A percentile compares a stretch with the other conserved stretches of the same genome.
Conservation (phyloP, 345 rosid species). For the Populus nigra region DNA sequence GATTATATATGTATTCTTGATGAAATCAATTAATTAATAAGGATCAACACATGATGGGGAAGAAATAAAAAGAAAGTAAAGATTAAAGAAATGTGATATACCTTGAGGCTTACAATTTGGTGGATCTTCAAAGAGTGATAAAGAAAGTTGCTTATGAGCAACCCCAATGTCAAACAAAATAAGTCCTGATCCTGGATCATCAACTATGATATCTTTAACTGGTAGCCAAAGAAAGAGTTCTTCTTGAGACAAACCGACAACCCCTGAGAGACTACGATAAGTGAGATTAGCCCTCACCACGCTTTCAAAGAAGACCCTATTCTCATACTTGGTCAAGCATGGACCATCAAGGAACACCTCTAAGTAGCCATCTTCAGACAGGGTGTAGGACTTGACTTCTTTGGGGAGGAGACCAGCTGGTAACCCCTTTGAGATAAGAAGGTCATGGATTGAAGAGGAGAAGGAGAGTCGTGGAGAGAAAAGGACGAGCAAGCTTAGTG, state of each 20-base stretch:
- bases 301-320: slow-evolving; percentile 57
- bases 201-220: slow-evolving; percentile 72
- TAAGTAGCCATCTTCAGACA: slow-evolving; percentile 57
- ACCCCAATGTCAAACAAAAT: slow-evolving; percentile 86
- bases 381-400: slow-evolving; percentile 64
- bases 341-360: slow-evolving; percentile 79
- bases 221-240: slow-evolving; percentile 91
- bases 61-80: neutral
- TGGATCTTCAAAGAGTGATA: slow-evolving; percentile 84
- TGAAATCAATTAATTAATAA: neutral
- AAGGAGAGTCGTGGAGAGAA: neutral
- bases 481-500: slow-evolving; percentile 7
- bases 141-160: slow-evolving; percentile 76
- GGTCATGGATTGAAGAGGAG: slow-evolving; percentile 57
- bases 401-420: slow-evolving; percentile 81
- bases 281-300: slow-evolving; percentile 79
- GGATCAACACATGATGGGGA: neutral
- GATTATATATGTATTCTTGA: neutral
- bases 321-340: slow-evolving; percentile 67
- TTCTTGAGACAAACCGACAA: slow-evolving; percentile 69
- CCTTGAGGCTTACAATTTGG: slow-evolving; percentile 72
- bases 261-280: slow-evolving; percentile 67
- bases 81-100: neutral
- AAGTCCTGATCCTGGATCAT: slow-evolving; percentile 75
- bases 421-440: slow-evolving; percentile 70